Evolutionary conservation across 163 green algal species (phyloP), one percentile per base, ranked within the genome.

Genomic region (Picocystis sp.): DNA sequence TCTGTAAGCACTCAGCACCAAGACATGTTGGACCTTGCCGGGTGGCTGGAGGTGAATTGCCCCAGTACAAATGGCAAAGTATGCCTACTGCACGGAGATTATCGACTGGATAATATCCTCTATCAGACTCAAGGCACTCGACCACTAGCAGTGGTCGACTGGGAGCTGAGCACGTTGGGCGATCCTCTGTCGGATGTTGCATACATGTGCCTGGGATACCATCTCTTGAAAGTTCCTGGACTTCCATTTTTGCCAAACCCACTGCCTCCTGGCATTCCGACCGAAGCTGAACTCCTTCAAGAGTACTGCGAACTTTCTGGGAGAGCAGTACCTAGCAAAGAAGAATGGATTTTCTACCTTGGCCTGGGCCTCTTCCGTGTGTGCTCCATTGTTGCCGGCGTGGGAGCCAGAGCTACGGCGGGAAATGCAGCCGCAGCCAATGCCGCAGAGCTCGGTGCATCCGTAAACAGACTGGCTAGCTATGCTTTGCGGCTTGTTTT

Each of bases 131-230:
- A 34, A 19, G 19, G 34, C 10, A 46, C 46, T 52, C 33, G 62
- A 53, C 8, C 3, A 56, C 35, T 71, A 33, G 86, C 86, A 1
- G 76, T 98, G 34, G 69, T 99, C 19, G 91, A 99, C 63, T 99
- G 91, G 91, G 91, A 99, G 81, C 77, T 99, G 12, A 83, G 74
- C 43, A 98, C 91, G 0, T 52, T 98, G 24, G 91, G 91, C 15
- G 76, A 93, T 70, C 69, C 74, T 14, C 76, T 84, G 55, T 19
- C 21, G 11, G 17, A 24, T 50, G 44, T 53, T 61, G 45, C 66
- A 63, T 50, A 25, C 44, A 50, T 24, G 22, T 50, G 44, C 44
- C 44, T 24, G 5, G 22, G 44, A 57, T 50, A 33, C 44, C 22
- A 50, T 25, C 44, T 33, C 21, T 23, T 23, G 44, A 24, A 24